Evolutionary conservation across 1,284 basidiomycete species (phyloP), one percentile per base, ranked within the genome.

Genomic region (Trametes polyzona): DNA sequence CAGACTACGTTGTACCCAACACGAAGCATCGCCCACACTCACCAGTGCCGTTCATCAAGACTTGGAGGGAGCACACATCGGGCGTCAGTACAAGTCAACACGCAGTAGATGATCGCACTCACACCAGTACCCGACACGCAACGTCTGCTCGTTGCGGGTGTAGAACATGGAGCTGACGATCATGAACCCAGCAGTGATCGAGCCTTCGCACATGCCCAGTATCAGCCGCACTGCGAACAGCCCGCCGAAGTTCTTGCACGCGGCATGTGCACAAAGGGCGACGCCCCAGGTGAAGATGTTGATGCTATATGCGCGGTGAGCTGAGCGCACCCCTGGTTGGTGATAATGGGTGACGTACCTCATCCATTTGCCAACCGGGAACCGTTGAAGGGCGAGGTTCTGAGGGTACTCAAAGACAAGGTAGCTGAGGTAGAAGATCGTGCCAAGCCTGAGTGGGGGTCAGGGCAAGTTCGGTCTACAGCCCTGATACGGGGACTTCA

Each of bases 341-440:
- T 16, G 37, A 8, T 1, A 17, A 16, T 1, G 9, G 40, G n/a
- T n/a, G n/a, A 40, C 52, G 48, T 62, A 80, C 85, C 85, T 88
- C 85, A 92, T 90, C 89, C 90, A 92, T 77, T 84, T 89, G 14
- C 86, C 90, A 11, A 91, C 87, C 0, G 88, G 90, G 67, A 90
- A 90, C n/a, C 82, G 77, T 63, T 92, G 90, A 1, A 92, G 76
- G 0, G 83, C 87, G 3, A 90, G 73, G 65, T 89, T 89, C 68
- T 91, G 88, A 2, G 87, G 87, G 61, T 86, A 88, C 67, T 88
- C 86, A 62, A 88, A 89, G 14, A 78, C 63, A 9, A 90, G 78
- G 66, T 89, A 89, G 61, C 82, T 82, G 42, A 88, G 69, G 64
- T 88, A 89, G 66, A 88, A 88, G 36, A 88, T 82, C 2, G 87